Evolutionary conservation across 192 early-diverging fungal genomes (phyloP), one percentile per base, ranked within the genome.

Genomic region (Glomus cerebriforme): DNA sequence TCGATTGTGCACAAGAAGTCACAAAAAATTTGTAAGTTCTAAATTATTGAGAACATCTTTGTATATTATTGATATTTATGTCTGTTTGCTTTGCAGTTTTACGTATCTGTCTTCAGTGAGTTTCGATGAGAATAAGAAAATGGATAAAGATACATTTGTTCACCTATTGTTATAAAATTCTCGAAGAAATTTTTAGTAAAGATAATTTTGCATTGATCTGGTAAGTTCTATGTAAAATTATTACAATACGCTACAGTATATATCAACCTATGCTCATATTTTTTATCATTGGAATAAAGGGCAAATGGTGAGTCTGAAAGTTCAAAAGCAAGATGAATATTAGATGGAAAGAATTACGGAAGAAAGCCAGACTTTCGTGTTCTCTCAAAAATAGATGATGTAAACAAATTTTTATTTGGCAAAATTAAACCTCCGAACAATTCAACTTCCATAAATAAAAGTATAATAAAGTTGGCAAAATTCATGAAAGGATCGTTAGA

Each of bases 31-130:
- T 73, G 47, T 73, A 73, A 73, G 71, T 73, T 73, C 49, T 73
- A 73, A 73, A 59, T 73, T 59, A 59, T 31, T 34, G 15, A 59
- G 31, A 68, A 39, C 37, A 32, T 49, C 29, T 73, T 45, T 73
- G 24, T 26, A 73, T 59, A 4, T n/a, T 73, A 58, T 58, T 54
- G 12, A 47, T 68, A 27, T 67, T 7, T 29, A 7, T 43, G 71
- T 73, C 49, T 54, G 71, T 73, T 73, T 73, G n/a, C n/a, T 4
- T 68, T 68, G 54, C 47, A 73, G 49, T 73, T 73, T 67, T 58
- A 73, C 9, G 27, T 59, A 26, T n/a, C 1, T 73, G 49, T 73
- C 29, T 31, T 58, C 54, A 73, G 26, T 73, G 45, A 73, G 71
- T 73, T 73, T 58, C 54, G 29, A 73, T 59, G 24, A n/a, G 24